A percentile compares a stretch with the other conserved stretches of the same genome.
These are phyloP conservation scores for Puccinia horiana DNA, from an alignment of 1,284 basidiomycete species.

Conservation along the genomic window DNA sequence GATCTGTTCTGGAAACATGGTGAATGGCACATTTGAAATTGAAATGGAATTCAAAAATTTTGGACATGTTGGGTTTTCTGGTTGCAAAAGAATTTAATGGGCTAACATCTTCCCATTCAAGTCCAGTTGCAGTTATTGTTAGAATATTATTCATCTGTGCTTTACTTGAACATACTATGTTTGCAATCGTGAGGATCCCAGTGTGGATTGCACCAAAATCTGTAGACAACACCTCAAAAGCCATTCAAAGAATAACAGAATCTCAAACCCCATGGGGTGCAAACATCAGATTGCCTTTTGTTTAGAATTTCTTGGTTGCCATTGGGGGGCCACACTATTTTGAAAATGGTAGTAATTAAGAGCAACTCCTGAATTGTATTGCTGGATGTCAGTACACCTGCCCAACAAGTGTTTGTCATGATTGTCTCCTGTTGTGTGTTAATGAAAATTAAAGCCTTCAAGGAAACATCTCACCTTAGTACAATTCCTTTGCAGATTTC, in stretches of 20 bases:
- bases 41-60: not conserved
- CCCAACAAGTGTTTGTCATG: constrained; percentile 73
- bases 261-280: not conserved
- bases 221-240: constrained; percentile 38
- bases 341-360: constrained; percentile 71
- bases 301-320: constrained; percentile 75
- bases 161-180: constrained; percentile 70
- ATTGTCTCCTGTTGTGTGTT: constrained; percentile 76
- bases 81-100: not conserved
- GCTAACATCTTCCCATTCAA: constrained; percentile 33
- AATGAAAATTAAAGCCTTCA: constrained; percentile 72
- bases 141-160: constrained; percentile 61
- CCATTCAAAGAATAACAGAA: not conserved
- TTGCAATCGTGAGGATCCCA: constrained; percentile 74
- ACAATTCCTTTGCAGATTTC: constrained; percentile 36
- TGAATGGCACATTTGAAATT: constrained; percentile 38
- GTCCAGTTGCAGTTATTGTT: constrained; percentile 33
- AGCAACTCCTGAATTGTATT: constrained; percentile 74
- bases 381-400: constrained; percentile 68
- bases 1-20: constrained; percentile 43
- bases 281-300: constrained; percentile 51
- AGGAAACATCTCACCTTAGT: not conserved
- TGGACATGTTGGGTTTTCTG: not conserved
- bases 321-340: constrained; percentile 68
- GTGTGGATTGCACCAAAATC: constrained; percentile 66